Percentiles rank a stretch among this genome's conserved stretches.
Conservation (phyloP, 768 basidiomycete species). For the Lyophyllum decastes region DNA sequence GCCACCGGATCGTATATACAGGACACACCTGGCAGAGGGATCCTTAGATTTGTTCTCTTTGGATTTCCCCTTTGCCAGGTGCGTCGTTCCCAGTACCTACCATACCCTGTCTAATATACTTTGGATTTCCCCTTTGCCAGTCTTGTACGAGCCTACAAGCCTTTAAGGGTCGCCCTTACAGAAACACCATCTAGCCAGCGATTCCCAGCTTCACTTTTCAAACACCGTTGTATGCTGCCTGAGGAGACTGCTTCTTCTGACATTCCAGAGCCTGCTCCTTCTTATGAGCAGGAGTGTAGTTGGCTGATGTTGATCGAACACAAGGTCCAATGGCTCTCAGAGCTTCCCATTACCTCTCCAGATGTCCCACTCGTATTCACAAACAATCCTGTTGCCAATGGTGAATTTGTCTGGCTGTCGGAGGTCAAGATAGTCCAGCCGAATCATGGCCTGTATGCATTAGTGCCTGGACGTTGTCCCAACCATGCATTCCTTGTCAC, state of each 20-base stretch:
- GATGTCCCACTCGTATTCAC: constrained; percentile 17
- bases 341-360: too few relatives aligned
- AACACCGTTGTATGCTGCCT: not conserved
- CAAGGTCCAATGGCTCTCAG: constrained; percentile 1
- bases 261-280: not conserved
- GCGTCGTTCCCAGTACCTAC: too few relatives aligned
- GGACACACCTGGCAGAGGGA: too few relatives aligned
- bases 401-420: constrained; percentile 2
- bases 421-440: not conserved
- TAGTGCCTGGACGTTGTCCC: not conserved
- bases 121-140: too few relatives aligned
- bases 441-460: constrained; percentile 4
- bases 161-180: too few relatives aligned
- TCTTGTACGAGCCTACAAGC: too few relatives aligned
- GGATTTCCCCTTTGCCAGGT: too few relatives aligned
- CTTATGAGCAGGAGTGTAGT: too few relatives aligned
- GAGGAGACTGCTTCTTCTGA: not conserved
- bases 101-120: too few relatives aligned
- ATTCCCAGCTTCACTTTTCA: not conserved
- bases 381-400: constrained; percentile 10
- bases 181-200: not conserved
- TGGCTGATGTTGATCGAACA: not conserved
- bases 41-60: too few relatives aligned
- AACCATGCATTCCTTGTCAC: constrained; percentile 10
- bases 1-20: too few relatives aligned